phyloP scores from a whole-genome alignment of 306 rosid species.

The Lathyrus tuberosus region DNA sequence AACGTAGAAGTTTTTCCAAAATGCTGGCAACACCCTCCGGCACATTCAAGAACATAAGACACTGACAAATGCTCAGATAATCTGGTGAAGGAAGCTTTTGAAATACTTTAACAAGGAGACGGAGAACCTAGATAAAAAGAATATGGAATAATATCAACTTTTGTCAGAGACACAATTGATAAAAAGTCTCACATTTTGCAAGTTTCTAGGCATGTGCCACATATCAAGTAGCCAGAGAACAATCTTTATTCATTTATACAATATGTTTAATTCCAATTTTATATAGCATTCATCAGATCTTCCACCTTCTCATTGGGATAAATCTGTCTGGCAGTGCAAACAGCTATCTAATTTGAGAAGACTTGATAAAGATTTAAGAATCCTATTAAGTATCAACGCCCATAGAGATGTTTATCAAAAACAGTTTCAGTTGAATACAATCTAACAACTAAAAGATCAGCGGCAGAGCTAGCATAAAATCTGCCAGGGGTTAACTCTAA shows the following conservation, averaged over 20 bases:
- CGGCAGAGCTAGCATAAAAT: too few species aligned
- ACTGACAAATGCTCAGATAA: constrained; percentile 94
- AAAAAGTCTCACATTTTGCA: constrained; percentile 25
- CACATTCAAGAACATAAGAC: constrained; percentile 96
- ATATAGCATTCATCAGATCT: background rate
- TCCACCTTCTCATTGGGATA: constrained; percentile 4
- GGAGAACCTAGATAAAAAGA: constrained; percentile 66
- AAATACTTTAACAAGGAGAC: constrained; percentile 89
- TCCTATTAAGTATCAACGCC: constrained; percentile 1
- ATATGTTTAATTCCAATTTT: background rate
- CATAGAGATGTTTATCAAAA: constrained; percentile 9
- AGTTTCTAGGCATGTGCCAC: constrained; percentile 13
- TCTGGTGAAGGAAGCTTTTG: constrained; percentile 95
- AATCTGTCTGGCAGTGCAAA: constrained; percentile 9
- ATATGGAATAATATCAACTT: constrained; percentile 33
- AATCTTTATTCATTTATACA: background rate
- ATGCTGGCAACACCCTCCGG: constrained; percentile 88
- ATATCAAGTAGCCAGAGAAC: constrained; percentile 21
- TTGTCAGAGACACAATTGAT: constrained; percentile 9
- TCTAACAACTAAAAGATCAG: background rate
- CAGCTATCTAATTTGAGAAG: constrained; percentile 12
- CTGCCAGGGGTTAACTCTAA: too few species aligned
- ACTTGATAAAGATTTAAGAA: constrained; percentile 3
- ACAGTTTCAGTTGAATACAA: constrained; percentile 17
- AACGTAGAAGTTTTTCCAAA: constrained; percentile 83